phyloP scores from a whole-genome alignment of 2,329 filamentous ascomycete species.

The Tolypocladium cylindrosporum region DNA sequence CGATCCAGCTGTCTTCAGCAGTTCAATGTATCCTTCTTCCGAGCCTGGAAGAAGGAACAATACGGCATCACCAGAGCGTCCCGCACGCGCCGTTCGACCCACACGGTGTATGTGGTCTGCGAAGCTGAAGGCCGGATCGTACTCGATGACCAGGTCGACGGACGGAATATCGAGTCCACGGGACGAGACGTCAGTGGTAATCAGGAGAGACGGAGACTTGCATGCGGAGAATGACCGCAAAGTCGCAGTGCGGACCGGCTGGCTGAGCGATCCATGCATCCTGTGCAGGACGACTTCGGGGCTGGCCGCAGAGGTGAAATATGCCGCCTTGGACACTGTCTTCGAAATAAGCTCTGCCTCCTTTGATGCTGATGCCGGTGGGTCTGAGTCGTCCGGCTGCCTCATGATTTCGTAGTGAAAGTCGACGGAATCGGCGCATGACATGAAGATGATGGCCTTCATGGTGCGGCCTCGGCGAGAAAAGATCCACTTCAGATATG shows the following conservation, averaged over 20 bases:
- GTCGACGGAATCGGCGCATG: constrained; percentile 92
- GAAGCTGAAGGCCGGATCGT: constrained; percentile 87
- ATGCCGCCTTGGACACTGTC: constrained; percentile 59
- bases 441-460: constrained; percentile 96
- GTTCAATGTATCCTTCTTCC: constrained; percentile 81
- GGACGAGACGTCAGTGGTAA: constrained; percentile 93
- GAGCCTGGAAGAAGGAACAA: constrained; percentile 85
- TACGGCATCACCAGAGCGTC: constrained; percentile 73
- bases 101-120: constrained; percentile 93
- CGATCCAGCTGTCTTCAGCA: constrained; percentile 47
- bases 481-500: constrained; percentile 78
- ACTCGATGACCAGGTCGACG: constrained; percentile 90
- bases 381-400: constrained; percentile 19
- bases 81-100: constrained; percentile 87
- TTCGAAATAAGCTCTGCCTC: constrained; percentile 31
- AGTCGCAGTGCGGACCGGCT: constrained; percentile 78
- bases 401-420: constrained; percentile 86
- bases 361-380: constrained; percentile 17
- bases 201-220: constrained; percentile 66
- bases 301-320: constrained; percentile 68
- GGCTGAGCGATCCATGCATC: constrained; percentile 85
- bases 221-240: constrained; percentile 69
- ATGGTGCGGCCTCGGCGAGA: constrained; percentile 82
- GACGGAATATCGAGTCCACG: constrained; percentile 92
- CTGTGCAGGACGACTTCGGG: constrained; percentile 65